These are phyloP conservation scores for Apophysomyces sp. DNA, from an alignment of 371 early-diverging fungal genomes.

Conservation along the genomic window DNA sequence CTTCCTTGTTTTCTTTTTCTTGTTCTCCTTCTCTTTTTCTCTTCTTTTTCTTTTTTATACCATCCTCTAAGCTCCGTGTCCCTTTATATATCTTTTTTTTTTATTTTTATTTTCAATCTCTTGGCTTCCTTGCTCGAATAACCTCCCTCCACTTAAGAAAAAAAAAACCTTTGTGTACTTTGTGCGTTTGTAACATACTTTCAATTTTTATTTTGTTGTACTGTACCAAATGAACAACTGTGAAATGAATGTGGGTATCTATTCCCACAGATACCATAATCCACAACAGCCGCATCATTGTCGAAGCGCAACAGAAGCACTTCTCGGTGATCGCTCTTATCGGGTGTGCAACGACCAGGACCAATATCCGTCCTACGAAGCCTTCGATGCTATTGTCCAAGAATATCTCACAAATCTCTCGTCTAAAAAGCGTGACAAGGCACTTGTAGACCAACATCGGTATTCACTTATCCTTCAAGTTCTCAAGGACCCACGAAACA, in stretches of 20 bases:
- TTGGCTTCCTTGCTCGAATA: not conserved
- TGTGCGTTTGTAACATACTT: conserved; percentile 1
- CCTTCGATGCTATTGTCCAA: conserved; percentile 42
- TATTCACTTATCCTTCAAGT: conserved; percentile 57
- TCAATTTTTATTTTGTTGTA: not conserved
- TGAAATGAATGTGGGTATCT: not conserved
- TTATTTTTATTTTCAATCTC: not conserved
- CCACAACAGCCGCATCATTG: conserved; percentile 9
- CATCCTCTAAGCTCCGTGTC: not conserved
- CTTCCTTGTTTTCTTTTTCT: not conserved
- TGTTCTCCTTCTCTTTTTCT: not conserved
- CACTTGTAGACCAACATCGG: conserved; percentile 50
- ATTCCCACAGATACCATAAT: conserved; percentile 6
- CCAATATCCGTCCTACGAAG: conserved; percentile 34
- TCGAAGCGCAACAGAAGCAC: conserved; percentile 7
- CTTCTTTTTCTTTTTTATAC: not conserved
- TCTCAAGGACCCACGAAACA: conserved; percentile 59
- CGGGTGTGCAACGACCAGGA: conserved; percentile 31
- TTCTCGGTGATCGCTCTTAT: not conserved
- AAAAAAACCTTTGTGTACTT: not conserved
- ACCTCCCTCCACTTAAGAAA: not conserved
- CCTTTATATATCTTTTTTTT: conserved; percentile 2
- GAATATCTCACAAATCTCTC: conserved; percentile 57
- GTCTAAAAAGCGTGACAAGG: conserved; percentile 65
- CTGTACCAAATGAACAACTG: conserved; percentile 1